Evolutionary conservation across 1,284 basidiomycete species (phyloP), one percentile per base, ranked within the genome.

Genomic region (Boletus smithii): DNA sequence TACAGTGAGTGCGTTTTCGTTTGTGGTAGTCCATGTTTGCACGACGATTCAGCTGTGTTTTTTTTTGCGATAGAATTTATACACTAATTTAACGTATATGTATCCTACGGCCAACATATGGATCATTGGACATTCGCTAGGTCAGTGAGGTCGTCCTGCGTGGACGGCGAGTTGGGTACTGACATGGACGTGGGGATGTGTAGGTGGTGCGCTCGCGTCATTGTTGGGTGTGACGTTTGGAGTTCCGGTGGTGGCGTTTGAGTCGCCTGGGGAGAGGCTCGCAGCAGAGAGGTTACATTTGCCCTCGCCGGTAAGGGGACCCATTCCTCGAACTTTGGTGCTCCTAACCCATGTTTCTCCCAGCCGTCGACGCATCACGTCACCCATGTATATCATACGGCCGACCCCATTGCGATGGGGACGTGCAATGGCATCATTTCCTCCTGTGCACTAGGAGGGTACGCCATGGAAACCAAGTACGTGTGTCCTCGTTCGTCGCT

Each of bases 21-120:
- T n/a, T n/a, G n/a, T n/a, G n/a, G n/a, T n/a, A n/a, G n/a, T n/a
- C n/a, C n/a, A n/a, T n/a, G n/a, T n/a, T n/a, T n/a, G n/a, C n/a
- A n/a, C n/a, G n/a, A n/a, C n/a, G n/a, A n/a, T n/a, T n/a, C n/a
- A n/a, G n/a, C 29, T 14, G 5, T 17, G 9, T n/a, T 17, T 43
- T 30, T 10, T 47, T 37, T 34, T 13, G 32, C 3, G 18, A 48
- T 62, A 93, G 88, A 89, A 94, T 69, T 69, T 97, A 43, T 97
- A 94, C 73, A 90, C 95, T 75, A 93, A 98, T 72, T 60, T 99
- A 43, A 88, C 93, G 5, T 90, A 89, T 65, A 82, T 95, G 77
- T 99, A 97, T 68, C 97, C 95, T 8, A 72, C 90, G 53, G 81
- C 94, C 45, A 88, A 89, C 55, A 89, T 99, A 51, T 99, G 95